phyloP scores from a whole-genome alignment of 345 rosid genomes.

The Citropsis articulata region DNA sequence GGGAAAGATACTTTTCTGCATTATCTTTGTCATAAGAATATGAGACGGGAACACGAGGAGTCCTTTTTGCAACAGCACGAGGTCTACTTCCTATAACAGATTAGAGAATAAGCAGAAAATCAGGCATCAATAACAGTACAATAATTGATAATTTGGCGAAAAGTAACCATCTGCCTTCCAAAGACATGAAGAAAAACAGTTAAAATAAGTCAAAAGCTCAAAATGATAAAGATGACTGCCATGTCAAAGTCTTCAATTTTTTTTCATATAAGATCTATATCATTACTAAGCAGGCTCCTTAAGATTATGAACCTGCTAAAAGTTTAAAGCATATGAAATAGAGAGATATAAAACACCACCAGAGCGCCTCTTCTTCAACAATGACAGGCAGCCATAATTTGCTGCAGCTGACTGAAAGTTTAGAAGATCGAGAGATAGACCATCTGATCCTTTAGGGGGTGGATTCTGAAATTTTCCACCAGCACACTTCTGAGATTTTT shows the following conservation, averaged over 20 bases:
- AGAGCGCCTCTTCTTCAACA: constrained; percentile 62
- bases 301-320: constrained; percentile 7
- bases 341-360: constrained; percentile 41
- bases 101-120: constrained; percentile 9
- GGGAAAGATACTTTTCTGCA: constrained; percentile 49
- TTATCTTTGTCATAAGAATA: constrained; percentile 50
- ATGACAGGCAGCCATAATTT: constrained; percentile 50
- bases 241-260: constrained; percentile 5
- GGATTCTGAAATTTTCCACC: constrained; percentile 37
- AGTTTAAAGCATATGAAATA: constrained; percentile 8
- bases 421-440: constrained; percentile 53
- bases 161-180: background rate
- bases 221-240: background rate
- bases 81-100: constrained; percentile 57
- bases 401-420: constrained; percentile 59
- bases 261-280: background rate
- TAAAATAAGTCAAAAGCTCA: constrained; percentile 11
- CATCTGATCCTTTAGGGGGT: constrained; percentile 47
- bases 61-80: constrained; percentile 86
- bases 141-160: background rate
- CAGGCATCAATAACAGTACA: background rate
- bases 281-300: background rate
- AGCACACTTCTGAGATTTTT: constrained; percentile 53
- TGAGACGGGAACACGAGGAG: constrained; percentile 75
- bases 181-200: constrained; percentile 1